Evolutionary conservation across 1,284 basidiomycete species (phyloP).

Genomic region (Moesziomyces antarcticus): DNA sequence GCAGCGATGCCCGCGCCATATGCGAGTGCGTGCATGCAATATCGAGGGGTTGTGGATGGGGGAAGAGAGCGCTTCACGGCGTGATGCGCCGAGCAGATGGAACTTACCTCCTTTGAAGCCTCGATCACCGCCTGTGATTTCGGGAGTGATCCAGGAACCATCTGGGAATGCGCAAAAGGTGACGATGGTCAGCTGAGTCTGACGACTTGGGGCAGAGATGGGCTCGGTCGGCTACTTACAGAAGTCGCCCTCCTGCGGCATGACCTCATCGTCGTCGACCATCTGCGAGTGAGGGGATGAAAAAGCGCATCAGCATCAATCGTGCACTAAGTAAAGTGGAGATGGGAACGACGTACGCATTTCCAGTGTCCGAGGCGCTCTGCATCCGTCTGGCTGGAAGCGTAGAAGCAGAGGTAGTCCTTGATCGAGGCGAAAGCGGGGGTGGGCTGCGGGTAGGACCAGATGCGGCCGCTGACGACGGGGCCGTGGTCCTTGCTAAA

Average conservation of each 20-base stretch:
- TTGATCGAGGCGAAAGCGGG: constrained; percentile 52
- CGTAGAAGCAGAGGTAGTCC: constrained; percentile 65
- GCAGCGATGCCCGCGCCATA: not conserved
- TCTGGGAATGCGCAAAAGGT: constrained; percentile 20
- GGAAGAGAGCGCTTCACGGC: not conserved
- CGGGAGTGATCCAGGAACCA: constrained; percentile 64
- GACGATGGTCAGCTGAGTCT: too few relatives aligned
- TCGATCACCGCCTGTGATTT: constrained; percentile 62
- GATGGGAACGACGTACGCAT: constrained; percentile 35
- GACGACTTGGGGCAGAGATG: too few relatives aligned
- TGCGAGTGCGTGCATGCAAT: not conserved
- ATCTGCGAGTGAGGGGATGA: constrained; percentile 16
- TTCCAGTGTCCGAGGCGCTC: constrained; percentile 54
- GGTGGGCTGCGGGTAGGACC: constrained; percentile 63
- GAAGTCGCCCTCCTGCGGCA: constrained; percentile 63
- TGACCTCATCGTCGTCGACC: constrained; percentile 61
- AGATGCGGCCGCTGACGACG: constrained; percentile 52
- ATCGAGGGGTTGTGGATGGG: not conserved
- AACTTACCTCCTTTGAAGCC: constrained; percentile 65
- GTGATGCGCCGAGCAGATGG: constrained; percentile 1
- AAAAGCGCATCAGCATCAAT: not conserved
- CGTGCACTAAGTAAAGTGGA: not conserved
- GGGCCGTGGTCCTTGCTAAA: constrained; percentile 39
- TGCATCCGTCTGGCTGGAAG: constrained; percentile 51
- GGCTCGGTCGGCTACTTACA: constrained; percentile 37